These are phyloP conservation scores for Voacanga thouarsii DNA, from an alignment of 257 asterid genomes.

Conservation along the genomic window DNA sequence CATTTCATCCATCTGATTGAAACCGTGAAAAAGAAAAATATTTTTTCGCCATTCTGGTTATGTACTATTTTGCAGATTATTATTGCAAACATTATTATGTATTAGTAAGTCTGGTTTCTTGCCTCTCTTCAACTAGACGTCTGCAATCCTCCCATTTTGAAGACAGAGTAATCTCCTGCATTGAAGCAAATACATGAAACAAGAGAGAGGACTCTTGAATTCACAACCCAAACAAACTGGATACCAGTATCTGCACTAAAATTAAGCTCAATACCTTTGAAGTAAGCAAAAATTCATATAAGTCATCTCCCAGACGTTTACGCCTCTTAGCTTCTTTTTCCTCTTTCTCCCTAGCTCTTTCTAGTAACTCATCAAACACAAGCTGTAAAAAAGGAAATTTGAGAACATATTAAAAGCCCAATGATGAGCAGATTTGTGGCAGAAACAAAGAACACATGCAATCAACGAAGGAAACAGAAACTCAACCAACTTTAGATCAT, in stretches of 20 bases:
- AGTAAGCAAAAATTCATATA: slow-evolving; percentile 47
- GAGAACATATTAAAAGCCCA: slow-evolving; percentile 14
- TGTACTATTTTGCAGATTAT: neutral
- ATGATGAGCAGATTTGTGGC: slow-evolving; percentile 3
- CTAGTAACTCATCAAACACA: slow-evolving; percentile 67
- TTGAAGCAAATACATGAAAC: slow-evolving; percentile 11
- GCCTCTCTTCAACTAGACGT: slow-evolving; percentile 68
- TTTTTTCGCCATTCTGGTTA: neutral
- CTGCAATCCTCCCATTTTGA: slow-evolving; percentile 87
- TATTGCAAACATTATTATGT: neutral
- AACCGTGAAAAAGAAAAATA: neutral
- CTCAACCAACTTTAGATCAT: neutral
- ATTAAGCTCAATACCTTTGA: slow-evolving; percentile 54
- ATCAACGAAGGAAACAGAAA: neutral
- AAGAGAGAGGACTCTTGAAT: neutral
- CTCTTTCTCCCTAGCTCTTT: slow-evolving; percentile 70
- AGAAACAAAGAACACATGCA: neutral
- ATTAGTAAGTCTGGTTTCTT: slow-evolving; percentile 21
- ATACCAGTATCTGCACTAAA: slow-evolving; percentile 3
- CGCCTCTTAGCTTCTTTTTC: slow-evolving; percentile 90
- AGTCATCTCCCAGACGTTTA: slow-evolving; percentile 68
- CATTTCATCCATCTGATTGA: neutral
- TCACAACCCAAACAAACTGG: slow-evolving; percentile 9
- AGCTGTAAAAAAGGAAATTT: slow-evolving; percentile 41
- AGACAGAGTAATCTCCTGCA: slow-evolving; percentile 67